Percentiles rank a stretch among this genome's conserved stretches.
Evolutionary conservation across 768 basidiomycete species (phyloP).

Genomic region (Tulasnella sp.): DNA sequence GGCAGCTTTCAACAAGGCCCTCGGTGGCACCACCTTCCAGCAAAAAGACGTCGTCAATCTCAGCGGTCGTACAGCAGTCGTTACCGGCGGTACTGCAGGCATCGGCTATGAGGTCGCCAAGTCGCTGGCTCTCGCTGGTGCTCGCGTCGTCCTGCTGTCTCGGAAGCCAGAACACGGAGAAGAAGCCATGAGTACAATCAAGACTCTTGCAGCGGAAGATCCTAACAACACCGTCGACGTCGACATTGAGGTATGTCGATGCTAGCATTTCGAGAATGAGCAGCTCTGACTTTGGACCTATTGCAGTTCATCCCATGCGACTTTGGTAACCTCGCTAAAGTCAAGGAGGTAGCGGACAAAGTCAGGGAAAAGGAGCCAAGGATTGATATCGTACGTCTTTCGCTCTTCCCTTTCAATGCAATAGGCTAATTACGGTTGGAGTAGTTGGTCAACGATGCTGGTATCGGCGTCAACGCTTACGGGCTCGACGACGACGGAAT

Average conservation of each 20-base stretch:
- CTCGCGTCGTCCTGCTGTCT: conserved; percentile 29
- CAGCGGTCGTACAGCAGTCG: conserved; percentile 24
- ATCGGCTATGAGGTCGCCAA: conserved; percentile 32
- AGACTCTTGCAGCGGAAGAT: conserved; percentile 18
- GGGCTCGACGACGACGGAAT: conserved; percentile 29
- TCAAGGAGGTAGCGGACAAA: conserved; percentile 29
- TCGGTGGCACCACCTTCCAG: conserved; percentile 19
- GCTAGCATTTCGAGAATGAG: not conserved
- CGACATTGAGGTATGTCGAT: conserved; percentile 3
- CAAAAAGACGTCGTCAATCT: conserved; percentile 18
- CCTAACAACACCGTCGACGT: conserved; percentile 10
- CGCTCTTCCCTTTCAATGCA: not conserved
- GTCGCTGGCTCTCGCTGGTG: conserved; percentile 28
- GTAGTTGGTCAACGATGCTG: conserved; percentile 30
- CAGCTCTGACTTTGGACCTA: not conserved
- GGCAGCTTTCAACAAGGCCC: conserved; percentile 10
- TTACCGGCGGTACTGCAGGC: conserved; percentile 31
- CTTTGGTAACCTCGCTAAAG: conserved; percentile 27
- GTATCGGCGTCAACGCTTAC: conserved; percentile 29
- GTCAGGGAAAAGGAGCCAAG: conserved; percentile 23
- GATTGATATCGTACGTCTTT: conserved; percentile 24
- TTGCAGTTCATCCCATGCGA: conserved; percentile 25
- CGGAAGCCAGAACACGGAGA: conserved; percentile 27
- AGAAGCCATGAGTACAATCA: conserved; percentile 27
- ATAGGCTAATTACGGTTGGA: not conserved